These are phyloP conservation scores for Porogramme epimiltina DNA, from an alignment of 1,284 basidiomycete species.

Conservation along the genomic window DNA sequence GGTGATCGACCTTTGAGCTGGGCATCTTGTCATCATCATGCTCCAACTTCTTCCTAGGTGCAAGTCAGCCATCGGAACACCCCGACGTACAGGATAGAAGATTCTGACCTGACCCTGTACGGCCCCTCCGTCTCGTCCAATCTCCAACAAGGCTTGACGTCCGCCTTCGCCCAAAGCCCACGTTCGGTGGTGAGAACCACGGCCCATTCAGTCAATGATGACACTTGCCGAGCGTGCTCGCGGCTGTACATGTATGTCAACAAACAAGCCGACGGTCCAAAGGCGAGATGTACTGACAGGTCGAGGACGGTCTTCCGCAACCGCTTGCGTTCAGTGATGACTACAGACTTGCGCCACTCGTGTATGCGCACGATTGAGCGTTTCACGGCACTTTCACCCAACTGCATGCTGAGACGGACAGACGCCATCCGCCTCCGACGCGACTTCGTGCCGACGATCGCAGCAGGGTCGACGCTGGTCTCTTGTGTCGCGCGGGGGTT, in stretches of 20 bases:
- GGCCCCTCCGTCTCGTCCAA: constrained; percentile 91
- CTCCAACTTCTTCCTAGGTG: constrained; percentile 71
- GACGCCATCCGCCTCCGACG: constrained; percentile 54
- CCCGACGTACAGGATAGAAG: constrained; percentile 52
- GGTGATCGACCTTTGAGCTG: constrained; percentile 53
- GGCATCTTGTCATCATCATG: constrained; percentile 52
- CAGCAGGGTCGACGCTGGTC: constrained; percentile 51
- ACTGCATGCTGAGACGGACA: constrained; percentile 58
- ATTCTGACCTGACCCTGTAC: constrained; percentile 75
- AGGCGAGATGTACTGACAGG: constrained; percentile 50
- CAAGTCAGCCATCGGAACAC: not conserved
- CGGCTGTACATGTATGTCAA: constrained; percentile 42
- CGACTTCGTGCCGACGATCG: constrained; percentile 51
- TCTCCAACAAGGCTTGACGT: constrained; percentile 59
- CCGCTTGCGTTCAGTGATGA: constrained; percentile 66
- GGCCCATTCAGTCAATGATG: constrained; percentile 60
- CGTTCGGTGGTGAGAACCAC: constrained; percentile 66
- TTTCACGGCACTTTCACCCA: constrained; percentile 61
- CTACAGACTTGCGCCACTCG: constrained; percentile 72
- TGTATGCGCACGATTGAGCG: constrained; percentile 62
- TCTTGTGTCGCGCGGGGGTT: constrained; percentile 47
- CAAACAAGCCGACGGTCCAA: not conserved
- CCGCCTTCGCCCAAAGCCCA: constrained; percentile 76
- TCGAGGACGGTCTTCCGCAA: constrained; percentile 72
- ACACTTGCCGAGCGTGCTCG: constrained; percentile 71